A percentile compares a stretch with the other conserved stretches of the same genome.
phyloP scores from a whole-genome alignment of 768 basidiomycete genomes.

The Kwoniella dejecticola region DNA sequence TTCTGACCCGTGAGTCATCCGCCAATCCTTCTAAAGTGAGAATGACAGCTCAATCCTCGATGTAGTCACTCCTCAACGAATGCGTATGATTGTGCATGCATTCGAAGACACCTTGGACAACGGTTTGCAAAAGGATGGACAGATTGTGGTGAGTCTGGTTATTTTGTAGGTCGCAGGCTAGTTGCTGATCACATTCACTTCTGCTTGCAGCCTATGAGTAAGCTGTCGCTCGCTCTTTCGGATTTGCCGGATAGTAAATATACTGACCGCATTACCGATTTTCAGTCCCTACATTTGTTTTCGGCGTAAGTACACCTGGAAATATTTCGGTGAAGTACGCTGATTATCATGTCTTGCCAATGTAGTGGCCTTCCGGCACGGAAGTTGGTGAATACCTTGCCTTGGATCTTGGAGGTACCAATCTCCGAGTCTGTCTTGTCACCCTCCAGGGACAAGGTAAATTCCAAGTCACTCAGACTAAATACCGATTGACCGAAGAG shows the following conservation, averaged over 20 bases:
- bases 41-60: constrained; percentile 2
- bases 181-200: too few relatives aligned
- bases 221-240: constrained; percentile 17
- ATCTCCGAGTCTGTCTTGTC: constrained; percentile 97
- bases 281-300: constrained; percentile 96
- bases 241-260: background rate
- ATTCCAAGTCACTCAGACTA: constrained; percentile 96
- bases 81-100: constrained; percentile 85
- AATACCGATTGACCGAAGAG: constrained; percentile 94
- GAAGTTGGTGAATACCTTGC: constrained; percentile 90
- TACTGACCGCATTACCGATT: constrained; percentile 45
- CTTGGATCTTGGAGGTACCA: constrained; percentile 74
- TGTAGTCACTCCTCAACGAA: constrained; percentile 51
- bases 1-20: constrained; percentile 62
- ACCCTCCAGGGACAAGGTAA: constrained; percentile 87
- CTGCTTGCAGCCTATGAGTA: constrained; percentile 53
- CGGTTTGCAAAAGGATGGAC: constrained; percentile 76
- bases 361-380: constrained; percentile 77
- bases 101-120: constrained; percentile 88
- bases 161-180: constrained; percentile 16
- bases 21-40: constrained; percentile 56
- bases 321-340: too few relatives aligned
- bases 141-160: constrained; percentile 76
- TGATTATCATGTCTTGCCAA: too few relatives aligned
- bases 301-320: constrained; percentile 58